A percentile compares a stretch with the other conserved stretches of the same genome.
These are phyloP conservation scores for Venturia pyrina DNA, from an alignment of 2,329 filamentous ascomycete species.

Conservation along the genomic window DNA sequence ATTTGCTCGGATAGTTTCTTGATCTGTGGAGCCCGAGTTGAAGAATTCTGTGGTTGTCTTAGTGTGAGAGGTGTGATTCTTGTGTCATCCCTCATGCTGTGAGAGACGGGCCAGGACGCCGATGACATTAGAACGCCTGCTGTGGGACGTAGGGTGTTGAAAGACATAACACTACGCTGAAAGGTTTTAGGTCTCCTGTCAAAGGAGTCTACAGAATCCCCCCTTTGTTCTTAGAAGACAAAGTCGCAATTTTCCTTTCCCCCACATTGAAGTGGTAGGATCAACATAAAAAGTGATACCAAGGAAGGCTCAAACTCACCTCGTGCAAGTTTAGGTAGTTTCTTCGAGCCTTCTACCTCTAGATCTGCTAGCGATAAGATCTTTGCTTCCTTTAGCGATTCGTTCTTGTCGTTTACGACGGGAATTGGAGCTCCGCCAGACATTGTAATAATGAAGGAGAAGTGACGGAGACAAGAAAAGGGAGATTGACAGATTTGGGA, in stretches of 20 bases:
- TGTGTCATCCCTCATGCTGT: neutral
- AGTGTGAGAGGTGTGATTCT: neutral
- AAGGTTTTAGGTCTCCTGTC: too few species aligned
- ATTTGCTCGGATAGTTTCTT: neutral
- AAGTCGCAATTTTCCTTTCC: too few species aligned
- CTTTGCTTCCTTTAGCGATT: conserved; percentile 1
- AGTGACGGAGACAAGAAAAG: neutral
- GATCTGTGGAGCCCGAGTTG: conserved; percentile 8
- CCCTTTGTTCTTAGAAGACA: too few species aligned
- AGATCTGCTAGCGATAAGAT: conserved; percentile 6
- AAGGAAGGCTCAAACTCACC: neutral
- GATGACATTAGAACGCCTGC: too few species aligned
- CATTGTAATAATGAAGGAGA: neutral
- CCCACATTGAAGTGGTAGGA: too few species aligned
- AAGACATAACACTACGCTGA: too few species aligned
- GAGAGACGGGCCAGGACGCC: too few species aligned
- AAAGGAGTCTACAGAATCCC: too few species aligned
- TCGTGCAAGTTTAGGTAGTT: neutral
- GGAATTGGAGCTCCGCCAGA: conserved; percentile 2
- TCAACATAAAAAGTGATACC: too few species aligned
- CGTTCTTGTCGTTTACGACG: neutral
- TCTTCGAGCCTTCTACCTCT: conserved; percentile 8
- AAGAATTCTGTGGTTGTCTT: neutral
- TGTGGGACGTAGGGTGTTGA: too few species aligned
- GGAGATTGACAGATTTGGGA: neutral